Conservation (phyloP, 2,329 filamentous ascomycete species). For the Hypocreales sp. region DNA sequence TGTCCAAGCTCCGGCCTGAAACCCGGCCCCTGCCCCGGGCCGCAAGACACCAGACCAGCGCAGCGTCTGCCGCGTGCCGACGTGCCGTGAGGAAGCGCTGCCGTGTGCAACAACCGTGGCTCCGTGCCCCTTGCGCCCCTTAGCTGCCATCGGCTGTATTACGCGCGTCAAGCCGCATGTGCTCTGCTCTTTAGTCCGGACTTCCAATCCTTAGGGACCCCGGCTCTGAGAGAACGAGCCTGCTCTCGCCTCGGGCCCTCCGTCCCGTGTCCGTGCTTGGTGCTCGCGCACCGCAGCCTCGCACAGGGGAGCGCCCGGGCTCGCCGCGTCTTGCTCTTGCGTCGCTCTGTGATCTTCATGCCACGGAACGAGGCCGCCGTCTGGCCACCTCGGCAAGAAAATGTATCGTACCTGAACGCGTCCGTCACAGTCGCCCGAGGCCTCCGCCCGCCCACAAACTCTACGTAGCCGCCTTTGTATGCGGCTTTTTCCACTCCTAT, state of each 20-base stretch:
- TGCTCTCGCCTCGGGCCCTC: conserved; percentile 4
- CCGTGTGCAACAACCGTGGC: too few species aligned
- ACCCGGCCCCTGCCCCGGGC: too few species aligned
- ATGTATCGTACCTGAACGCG: conserved; percentile 53
- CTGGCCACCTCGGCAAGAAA: conserved; percentile 26
- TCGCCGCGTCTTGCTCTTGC: conserved; percentile 30
- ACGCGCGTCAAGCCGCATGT: too few species aligned
- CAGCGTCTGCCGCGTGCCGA: too few species aligned
- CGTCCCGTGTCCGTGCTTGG: conserved; percentile 9
- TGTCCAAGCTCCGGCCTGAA: too few species aligned
- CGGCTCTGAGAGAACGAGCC: conserved; percentile 49
- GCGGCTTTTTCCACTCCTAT: too few species aligned
- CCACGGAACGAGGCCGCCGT: conserved; percentile 20
- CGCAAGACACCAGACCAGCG: too few species aligned
- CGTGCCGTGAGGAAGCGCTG: too few species aligned
- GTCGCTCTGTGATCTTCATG: conserved; percentile 44
- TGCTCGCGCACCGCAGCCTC: conserved; percentile 15
- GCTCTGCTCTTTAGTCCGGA: conserved; percentile 48
- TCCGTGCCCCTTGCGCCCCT: too few species aligned
- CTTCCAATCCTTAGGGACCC: conserved; percentile 40
- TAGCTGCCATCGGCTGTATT: too few species aligned
- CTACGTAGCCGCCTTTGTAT: conserved; percentile 4
- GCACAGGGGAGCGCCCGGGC: not conserved
- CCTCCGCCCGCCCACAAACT: not conserved
- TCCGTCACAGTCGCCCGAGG: not conserved